Conservation (phyloP, 805 yeast species). For the Metschnikowia lachancei region DNA sequence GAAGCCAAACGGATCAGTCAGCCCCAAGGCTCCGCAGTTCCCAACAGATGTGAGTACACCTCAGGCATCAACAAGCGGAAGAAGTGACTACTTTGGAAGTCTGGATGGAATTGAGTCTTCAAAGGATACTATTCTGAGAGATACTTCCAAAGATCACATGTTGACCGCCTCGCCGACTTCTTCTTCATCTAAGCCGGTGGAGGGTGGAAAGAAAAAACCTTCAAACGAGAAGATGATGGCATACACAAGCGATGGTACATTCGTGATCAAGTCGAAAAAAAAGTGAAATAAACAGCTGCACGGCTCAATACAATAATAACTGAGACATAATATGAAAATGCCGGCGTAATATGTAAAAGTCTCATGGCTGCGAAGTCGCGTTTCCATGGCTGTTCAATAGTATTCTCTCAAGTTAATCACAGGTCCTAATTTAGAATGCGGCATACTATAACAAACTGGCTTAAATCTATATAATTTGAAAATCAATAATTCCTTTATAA, state of each 20-base stretch:
- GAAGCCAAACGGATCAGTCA: conserved; percentile 21
- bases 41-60: conserved; percentile 10
- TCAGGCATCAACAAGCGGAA: conserved; percentile 4
- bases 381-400: neutral
- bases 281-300: neutral
- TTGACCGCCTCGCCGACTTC: conserved; percentile 5
- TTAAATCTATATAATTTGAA: neutral
- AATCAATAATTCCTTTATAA: neutral
- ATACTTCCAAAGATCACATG: conserved; percentile 3
- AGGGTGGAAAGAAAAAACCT: conserved; percentile 4
- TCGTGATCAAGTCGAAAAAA: conserved; percentile 36
- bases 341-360: neutral
- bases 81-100: conserved; percentile 15
- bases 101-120: conserved; percentile 6
- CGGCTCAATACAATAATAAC: neutral
- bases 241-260: conserved; percentile 40
- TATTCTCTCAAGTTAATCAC: too few species aligned
- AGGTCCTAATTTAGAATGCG: too few species aligned
- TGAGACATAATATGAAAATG: neutral
- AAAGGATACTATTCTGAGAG: conserved; percentile 5
- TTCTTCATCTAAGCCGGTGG: neutral
- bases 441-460: too few species aligned
- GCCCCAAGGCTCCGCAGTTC: conserved; percentile 7
- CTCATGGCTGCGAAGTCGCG: neutral
- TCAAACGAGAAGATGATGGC: conserved; percentile 38